A percentile compares a stretch with the other conserved stretches of the same genome.
Evolutionary conservation across 2,329 filamentous ascomycete species (phyloP).

Genomic region (Monilinia polystroma): DNA sequence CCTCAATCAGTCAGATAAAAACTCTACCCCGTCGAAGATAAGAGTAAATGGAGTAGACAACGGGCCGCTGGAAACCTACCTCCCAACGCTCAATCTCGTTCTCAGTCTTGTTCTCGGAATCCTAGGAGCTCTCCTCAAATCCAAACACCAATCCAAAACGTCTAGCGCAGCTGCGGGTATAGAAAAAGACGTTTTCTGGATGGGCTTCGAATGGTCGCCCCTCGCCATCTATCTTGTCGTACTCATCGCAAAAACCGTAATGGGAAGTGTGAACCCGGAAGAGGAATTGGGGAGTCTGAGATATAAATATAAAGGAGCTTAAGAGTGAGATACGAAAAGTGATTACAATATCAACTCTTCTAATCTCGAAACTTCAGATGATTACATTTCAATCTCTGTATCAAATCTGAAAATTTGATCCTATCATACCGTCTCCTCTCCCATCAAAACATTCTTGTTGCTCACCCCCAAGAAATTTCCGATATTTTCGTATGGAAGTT

Average conservation of each 20-base stretch:
- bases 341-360: not conserved
- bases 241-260: constrained; percentile 61
- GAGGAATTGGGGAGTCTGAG: constrained; percentile 59
- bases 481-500: not conserved
- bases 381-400: not conserved
- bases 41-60: constrained; percentile 17
- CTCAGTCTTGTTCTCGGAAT: constrained; percentile 54
- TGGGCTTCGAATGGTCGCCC: constrained; percentile 53
- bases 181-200: constrained; percentile 37
- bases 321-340: not conserved
- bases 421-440: not conserved
- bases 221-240: constrained; percentile 60
- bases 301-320: constrained; percentile 69
- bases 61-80: constrained; percentile 55
- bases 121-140: constrained; percentile 40
- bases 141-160: not conserved
- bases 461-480: not conserved
- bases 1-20: not conserved
- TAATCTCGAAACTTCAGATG: not conserved
- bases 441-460: not conserved
- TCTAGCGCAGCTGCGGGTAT: constrained; percentile 27
- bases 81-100: constrained; percentile 60
- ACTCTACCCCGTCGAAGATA: not conserved
- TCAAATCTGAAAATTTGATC: not conserved
- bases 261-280: constrained; percentile 66